Percentiles rank a stretch among this genome's conserved stretches.
Conservation (phyloP, 2,329 filamentous ascomycete genomes). For the Cladophialophora carrionii region DNA sequence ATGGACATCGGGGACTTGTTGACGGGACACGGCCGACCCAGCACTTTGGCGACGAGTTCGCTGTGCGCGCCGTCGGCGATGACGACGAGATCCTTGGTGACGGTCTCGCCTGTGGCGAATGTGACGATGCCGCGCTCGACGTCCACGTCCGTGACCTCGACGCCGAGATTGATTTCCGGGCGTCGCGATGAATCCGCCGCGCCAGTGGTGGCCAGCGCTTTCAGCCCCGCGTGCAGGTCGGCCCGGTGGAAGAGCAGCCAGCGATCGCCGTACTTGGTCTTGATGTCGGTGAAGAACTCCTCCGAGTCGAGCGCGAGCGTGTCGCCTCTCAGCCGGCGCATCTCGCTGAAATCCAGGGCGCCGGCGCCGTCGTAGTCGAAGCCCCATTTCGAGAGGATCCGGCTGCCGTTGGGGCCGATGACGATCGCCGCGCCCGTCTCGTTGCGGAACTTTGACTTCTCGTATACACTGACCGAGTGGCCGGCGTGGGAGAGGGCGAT, state of each 20-base stretch:
- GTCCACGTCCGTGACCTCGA: constrained; percentile 38
- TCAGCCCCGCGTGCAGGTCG: constrained; percentile 41
- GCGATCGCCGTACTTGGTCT: constrained; percentile 37
- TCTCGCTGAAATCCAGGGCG: constrained; percentile 34
- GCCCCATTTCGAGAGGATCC: constrained; percentile 39
- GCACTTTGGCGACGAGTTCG: constrained; percentile 25
- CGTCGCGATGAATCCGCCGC: too few species aligned
- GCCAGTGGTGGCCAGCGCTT: too few species aligned
- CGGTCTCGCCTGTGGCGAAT: constrained; percentile 35
- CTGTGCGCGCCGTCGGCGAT: constrained; percentile 42
- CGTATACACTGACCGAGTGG: constrained; percentile 40
- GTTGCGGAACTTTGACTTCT: constrained; percentile 40
- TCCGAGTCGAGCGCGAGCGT: constrained; percentile 35
- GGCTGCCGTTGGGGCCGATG: constrained; percentile 41
- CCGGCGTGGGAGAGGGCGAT: constrained; percentile 42
- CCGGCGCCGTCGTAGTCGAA: constrained; percentile 40
- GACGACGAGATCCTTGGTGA: constrained; percentile 42
- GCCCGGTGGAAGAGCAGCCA: constrained; percentile 40
- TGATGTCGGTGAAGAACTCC: constrained; percentile 30
- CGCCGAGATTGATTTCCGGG: constrained; percentile 36
- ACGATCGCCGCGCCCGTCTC: constrained; percentile 42
- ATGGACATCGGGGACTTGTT: constrained; percentile 28
- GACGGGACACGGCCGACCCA: constrained; percentile 16
- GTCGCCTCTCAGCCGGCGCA: constrained; percentile 33
- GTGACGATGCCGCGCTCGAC: constrained; percentile 32